Base-by-base conservation (phyloP, 108 stramenopile species). In the Pseudonitzschia multiseries region DNA sequence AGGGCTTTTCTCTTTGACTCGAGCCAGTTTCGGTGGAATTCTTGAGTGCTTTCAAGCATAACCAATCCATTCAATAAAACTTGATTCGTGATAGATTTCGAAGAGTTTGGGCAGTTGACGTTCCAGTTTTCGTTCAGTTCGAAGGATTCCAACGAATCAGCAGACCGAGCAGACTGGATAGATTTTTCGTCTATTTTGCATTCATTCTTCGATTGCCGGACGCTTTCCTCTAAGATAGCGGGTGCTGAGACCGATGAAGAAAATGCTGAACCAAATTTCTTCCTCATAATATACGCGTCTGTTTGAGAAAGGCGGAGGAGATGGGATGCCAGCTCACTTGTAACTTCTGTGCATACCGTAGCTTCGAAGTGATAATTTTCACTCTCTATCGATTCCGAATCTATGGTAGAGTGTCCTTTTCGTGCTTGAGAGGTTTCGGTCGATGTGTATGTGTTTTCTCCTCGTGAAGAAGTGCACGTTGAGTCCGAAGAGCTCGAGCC, bases 1-100 rank as follows among this genome's bases (percentile, higher is more conserved):
- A 51, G 29, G 27, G 71, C 68, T 65, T 69, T 75, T 65, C 26
- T 74, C 46, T 57, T 40, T 24, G 51, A 62, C 40, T 63, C 48
- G 24, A 41, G 41, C 82, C 70, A 79, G 48, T 68, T 69, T 14
- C 69, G 52, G 18, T 70, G 54, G 42, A 73, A 73, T 28, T 65
- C 50, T 29, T 50, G 43, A 18, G 42, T 48, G 22, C 0, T 50
- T 67, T 21, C 46, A 50, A 48, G 15, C 46, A 44, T 50, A 27
- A 29, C 21, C 21, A 29, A 62, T 17, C 46, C 14, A 48, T 67
- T 50, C 44, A 67, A 67, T 42, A 46, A 15, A 59, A 51, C 17
- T 51, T 1, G 50, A n/a, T 51, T 51, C 50, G n/a, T 3, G 3
- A n/a, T 51, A n/a, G 50, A 9, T n/a, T 51, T 17, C 2, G n/a